Percentiles rank a stretch among this genome's conserved stretches.
These are phyloP conservation scores for Aspergillus transmontanensis DNA, from an alignment of 2,329 filamentous ascomycete species.

Conservation along the genomic window DNA sequence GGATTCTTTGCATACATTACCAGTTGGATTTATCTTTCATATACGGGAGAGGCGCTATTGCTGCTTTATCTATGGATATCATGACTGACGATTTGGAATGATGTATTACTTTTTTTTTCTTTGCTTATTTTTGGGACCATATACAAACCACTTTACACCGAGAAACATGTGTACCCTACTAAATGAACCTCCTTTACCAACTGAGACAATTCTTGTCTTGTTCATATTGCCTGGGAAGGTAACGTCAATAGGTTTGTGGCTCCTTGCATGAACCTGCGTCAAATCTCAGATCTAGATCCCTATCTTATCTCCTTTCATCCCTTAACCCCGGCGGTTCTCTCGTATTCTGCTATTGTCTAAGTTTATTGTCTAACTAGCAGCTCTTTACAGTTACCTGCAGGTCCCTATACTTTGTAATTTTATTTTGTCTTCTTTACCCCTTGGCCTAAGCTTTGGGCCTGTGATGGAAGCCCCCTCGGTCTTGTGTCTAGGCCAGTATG, in stretches of 20 bases:
- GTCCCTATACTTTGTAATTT: not conserved
- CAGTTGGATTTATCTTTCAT: conserved; percentile 1
- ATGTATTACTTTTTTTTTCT: conserved; percentile 5
- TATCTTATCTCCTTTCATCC: conserved; percentile 8
- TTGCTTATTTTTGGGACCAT: not conserved
- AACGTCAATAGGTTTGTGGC: conserved; percentile 3
- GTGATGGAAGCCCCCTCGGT: not conserved
- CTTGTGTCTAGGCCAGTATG: not conserved
- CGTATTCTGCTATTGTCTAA: not conserved
- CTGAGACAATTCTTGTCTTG: not conserved
- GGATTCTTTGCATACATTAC: not conserved
- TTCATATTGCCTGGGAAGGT: not conserved
- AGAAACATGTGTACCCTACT: conserved; percentile 14
- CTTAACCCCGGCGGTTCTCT: not conserved
- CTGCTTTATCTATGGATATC: conserved; percentile 11
- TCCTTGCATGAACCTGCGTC: conserved; percentile 14
- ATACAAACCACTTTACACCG: conserved; percentile 4
- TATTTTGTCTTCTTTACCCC: not conserved
- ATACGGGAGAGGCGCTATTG: conserved; percentile 4
- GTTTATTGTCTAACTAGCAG: not conserved
- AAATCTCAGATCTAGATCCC: conserved; percentile 5
- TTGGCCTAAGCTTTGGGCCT: not conserved
- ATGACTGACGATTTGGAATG: conserved; percentile 16
- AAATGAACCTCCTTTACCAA: conserved; percentile 6
- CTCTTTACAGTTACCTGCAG: not conserved